Evolutionary conservation across 164 flowering plant species (phyloP).

Genomic region (Dillenia suffruticosa): DNA sequence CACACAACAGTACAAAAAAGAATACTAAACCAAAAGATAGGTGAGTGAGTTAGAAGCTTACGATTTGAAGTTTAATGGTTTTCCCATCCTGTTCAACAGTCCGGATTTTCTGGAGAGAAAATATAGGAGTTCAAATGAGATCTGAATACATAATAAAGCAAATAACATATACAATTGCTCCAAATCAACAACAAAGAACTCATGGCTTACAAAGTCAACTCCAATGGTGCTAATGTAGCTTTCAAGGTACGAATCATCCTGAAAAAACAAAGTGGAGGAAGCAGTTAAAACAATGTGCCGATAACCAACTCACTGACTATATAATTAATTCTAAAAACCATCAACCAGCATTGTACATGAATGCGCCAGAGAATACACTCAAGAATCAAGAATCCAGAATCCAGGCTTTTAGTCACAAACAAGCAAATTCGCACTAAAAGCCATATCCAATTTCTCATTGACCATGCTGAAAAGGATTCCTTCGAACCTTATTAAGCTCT

Average conservation of each 20-base stretch:
- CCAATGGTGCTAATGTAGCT: conserved; percentile 96
- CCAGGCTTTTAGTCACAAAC: no score
- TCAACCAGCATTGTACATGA: not conserved
- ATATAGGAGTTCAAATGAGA: no score
- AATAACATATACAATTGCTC: no score
- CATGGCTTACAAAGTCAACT: conserved; percentile 81
- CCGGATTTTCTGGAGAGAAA: conserved; percentile 70
- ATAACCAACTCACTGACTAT: not conserved
- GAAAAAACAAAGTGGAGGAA: conserved; percentile 11
- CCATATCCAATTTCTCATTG: no score
- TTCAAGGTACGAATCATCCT: conserved; percentile 95
- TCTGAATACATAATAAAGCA: no score
- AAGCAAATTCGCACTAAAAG: no score
- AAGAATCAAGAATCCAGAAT: no score
- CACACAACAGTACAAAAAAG: not conserved
- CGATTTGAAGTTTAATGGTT: conserved; percentile 91
- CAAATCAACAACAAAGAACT: not conserved
- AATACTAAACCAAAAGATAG: not conserved
- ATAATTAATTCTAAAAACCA: not conserved
- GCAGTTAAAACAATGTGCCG: not conserved
- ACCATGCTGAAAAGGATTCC: no score
- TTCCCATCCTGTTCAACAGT: conserved; percentile 97
- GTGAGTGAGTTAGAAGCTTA: conserved; percentile 27
- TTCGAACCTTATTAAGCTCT: no score
- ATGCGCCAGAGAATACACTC: no score